Conservation (phyloP, 31 red algal genomes). For the Porphyra umbilicalis region DNA sequence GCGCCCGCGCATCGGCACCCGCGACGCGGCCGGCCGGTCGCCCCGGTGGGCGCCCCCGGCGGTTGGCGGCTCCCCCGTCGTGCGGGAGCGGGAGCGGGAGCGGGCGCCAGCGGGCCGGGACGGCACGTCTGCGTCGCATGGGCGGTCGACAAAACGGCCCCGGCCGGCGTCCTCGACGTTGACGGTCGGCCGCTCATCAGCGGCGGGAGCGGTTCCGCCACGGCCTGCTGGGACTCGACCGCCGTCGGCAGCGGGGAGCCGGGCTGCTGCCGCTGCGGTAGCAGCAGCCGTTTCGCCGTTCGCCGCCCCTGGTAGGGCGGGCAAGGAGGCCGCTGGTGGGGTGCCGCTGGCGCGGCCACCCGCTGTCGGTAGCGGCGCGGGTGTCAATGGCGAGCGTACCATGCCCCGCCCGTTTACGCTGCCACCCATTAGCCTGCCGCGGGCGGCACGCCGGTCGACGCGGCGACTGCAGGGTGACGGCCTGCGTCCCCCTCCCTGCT, state of each 20-base stretch:
- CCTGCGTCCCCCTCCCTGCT: neutral
- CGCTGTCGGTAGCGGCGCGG: neutral
- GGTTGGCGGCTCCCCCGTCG: no score
- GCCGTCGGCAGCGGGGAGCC: neutral
- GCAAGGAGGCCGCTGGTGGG: neutral
- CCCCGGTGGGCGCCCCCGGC: no score
- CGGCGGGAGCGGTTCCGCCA: neutral
- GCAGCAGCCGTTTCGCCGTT: neutral
- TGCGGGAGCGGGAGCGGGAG: neutral
- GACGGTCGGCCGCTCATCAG: neutral
- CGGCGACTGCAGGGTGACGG: neutral
- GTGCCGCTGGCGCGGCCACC: neutral
- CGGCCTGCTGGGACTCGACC: neutral
- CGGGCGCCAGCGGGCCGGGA: neutral
- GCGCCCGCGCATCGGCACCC: neutral
- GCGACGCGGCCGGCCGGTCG: no score
- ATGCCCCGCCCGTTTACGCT: neutral
- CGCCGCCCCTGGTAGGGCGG: neutral
- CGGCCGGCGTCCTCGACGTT: neutral
- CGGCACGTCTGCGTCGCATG: neutral
- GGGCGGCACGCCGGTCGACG: neutral
- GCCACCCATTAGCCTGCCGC: neutral
- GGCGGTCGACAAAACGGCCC: neutral
- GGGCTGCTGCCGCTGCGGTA: neutral
- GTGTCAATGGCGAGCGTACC: neutral